phyloP scores from a whole-genome alignment of 1,284 basidiomycete genomes.

The Sanghuangporus sanghuang region DNA sequence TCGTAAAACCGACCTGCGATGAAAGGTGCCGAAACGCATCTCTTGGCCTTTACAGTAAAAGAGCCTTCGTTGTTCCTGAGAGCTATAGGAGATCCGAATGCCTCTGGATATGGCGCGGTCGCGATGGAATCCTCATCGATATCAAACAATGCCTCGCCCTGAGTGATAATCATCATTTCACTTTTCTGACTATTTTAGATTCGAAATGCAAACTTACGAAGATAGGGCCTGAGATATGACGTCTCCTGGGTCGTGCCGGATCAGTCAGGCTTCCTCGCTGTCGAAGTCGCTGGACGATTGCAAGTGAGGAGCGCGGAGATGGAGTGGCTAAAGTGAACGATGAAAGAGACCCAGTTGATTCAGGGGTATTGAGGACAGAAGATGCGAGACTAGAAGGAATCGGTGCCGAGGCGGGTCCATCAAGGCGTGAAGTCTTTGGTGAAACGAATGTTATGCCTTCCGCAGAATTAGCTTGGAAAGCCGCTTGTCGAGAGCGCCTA shows the following conservation, averaged over 20 bases:
- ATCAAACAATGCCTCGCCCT: constrained; percentile 44
- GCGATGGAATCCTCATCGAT: constrained; percentile 52
- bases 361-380: constrained; percentile 19
- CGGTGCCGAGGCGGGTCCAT: constrained; percentile 23
- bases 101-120: constrained; percentile 43
- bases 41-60: background rate
- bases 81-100: constrained; percentile 33
- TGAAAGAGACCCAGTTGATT: constrained; percentile 18
- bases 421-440: constrained; percentile 22
- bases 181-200: background rate
- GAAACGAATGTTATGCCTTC: constrained; percentile 26
- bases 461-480: constrained; percentile 37
- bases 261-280: constrained; percentile 65
- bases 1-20: constrained; percentile 12
- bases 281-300: constrained; percentile 48
- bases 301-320: constrained; percentile 55
- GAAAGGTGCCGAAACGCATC: constrained; percentile 17
- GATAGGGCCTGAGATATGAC: constrained; percentile 34
- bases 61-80: constrained; percentile 12
- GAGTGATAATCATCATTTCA: background rate
- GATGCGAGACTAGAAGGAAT: constrained; percentile 15
- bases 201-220: background rate
- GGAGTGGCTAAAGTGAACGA: constrained; percentile 49
- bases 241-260: constrained; percentile 60
- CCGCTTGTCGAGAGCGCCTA: constrained; percentile 50